Evolutionary conservation across 2,329 filamentous ascomycete species (phyloP), one percentile per base, ranked within the genome.

Genomic region (Endocalyx cinctus): DNA sequence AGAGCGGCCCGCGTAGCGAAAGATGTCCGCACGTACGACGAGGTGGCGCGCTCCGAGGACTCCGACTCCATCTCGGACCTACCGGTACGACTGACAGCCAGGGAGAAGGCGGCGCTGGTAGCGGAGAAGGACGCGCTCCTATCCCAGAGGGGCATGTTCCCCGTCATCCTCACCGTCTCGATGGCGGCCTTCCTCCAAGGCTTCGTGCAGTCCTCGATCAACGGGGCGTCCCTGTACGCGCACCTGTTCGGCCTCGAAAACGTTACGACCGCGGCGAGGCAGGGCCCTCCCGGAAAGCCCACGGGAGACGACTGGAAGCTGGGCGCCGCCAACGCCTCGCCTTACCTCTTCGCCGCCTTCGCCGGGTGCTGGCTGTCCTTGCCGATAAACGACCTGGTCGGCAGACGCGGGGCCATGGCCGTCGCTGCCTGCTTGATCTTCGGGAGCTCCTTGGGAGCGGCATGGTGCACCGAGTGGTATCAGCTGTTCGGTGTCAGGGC

Each of bases 201-300:
- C 10, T 64, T 64, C 25, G 63, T 68, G 2, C 65, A 68, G 37
- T 63, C 61, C 0, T 67, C 62, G 5, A 59, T 67, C 39, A 67
- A 67, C 37, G 60, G 60, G 10, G 60, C 63, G 1, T 59, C 59
- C 0, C 35, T 66, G 0, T 67, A 45, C 17, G 38, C 40, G 16
- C 10, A 13, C 1, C 25, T 37, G 17, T 45, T 39, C 14, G 34
- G 25, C 12, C 34, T 37, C 12, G 8, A 22, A 6, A 11, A 38
- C 20, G 31, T 31, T 27, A n/a, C 30, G 18, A 17, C 16, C 28
- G 6, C 19, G 19, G 18, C 5, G 6, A 26, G 3, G 23, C 22
- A 6, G 12, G 12, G 17, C 28, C 33, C 6, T 5, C 8, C 23
- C 0, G n/a, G 23, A 6, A 14, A 22, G n/a, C 12, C 43, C 12